Evolutionary conservation across 139 green algal species (phyloP), one percentile per base, ranked within the genome.

Genomic region (Chlamydomonas schloesseri): DNA sequence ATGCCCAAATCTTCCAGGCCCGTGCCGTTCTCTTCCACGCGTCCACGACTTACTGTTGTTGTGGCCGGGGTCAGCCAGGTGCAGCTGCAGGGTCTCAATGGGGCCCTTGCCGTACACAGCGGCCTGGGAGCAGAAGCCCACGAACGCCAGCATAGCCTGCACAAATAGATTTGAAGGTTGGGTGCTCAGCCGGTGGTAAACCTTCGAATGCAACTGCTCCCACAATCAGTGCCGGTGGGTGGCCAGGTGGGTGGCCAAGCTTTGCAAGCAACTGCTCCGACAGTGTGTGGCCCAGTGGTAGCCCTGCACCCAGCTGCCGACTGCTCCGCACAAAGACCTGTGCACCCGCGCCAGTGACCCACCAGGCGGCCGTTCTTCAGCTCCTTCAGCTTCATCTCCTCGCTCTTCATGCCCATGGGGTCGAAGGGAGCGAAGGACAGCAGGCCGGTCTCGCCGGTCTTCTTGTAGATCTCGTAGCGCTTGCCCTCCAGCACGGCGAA

Each of bases 21-120:
- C n/a, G n/a, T n/a, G n/a, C n/a, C n/a, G n/a, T n/a, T n/a, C n/a
- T n/a, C n/a, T n/a, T n/a, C n/a, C n/a, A n/a, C n/a, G n/a, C n/a
- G n/a, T n/a, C n/a, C n/a, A n/a, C n/a, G n/a, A 89, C 93, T 94
- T 82, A 97, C 94, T 98, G 95, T 98, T 98, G 93, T 97, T 95
- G 90, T 97, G 79, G 71, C 88, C 90, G 78, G 97, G 97, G 92
- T 98, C 94, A 8, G 77, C 93, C 20, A 99, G 72, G 93, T 99
- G 97, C 20, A 82, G 68, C 53, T 94, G 87, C 69, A 99, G 89
- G 93, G 90, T 94, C 57, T 94, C 96, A 46, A 99, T 95, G 82
- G 97, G 97, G 88, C 96, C 96, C 91, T 94, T 86, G 89, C 96
- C 93, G 72, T 87, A 90, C 80, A 98, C 95, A 11, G 92, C 92